Conservation (phyloP, 2,329 filamentous ascomycete species). For the Colletotrichum sidae region DNA sequence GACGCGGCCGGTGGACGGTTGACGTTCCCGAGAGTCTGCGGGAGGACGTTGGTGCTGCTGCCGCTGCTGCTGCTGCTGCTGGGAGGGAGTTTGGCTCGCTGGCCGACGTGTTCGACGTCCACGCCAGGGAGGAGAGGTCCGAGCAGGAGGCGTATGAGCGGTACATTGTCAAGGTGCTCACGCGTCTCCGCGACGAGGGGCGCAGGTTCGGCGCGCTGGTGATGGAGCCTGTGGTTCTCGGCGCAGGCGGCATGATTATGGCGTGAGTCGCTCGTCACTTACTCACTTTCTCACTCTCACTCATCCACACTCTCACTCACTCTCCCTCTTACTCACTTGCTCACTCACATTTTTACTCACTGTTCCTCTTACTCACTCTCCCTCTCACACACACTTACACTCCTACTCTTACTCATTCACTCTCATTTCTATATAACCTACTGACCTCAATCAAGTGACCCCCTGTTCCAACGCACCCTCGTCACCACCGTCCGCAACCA, state of each 20-base stretch:
- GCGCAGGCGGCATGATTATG: conserved; percentile 86
- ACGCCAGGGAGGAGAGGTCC: conserved; percentile 56
- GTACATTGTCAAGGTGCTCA: conserved; percentile 68
- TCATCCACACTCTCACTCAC: too few species aligned
- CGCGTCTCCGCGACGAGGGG: conserved; percentile 64
- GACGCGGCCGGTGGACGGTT: conserved; percentile 74
- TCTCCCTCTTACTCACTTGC: too few species aligned
- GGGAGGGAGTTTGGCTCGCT: conserved; percentile 60
- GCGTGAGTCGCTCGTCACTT: conserved; percentile 62
- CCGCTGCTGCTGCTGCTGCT: conserved; percentile 8
- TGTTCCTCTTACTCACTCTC: too few species aligned
- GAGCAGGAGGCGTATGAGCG: conserved; percentile 65
- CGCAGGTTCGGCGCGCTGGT: conserved; percentile 81
- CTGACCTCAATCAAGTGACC: conserved; percentile 68
- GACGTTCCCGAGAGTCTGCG: conserved; percentile 63
- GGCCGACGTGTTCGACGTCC: conserved; percentile 70
- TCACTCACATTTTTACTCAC: too few species aligned
- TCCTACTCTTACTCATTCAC: too few species aligned
- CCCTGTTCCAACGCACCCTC: conserved; percentile 81
- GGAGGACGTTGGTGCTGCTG: conserved; percentile 53
- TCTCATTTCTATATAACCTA: neutral
- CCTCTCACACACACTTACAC: too few species aligned
- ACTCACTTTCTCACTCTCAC: too few species aligned
- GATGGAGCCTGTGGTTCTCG: conserved; percentile 83
- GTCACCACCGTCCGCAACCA: conserved; percentile 74